Evolutionary conservation across 768 basidiomycete genomes (phyloP).

Genomic region (Hygrocybe coccinea): DNA sequence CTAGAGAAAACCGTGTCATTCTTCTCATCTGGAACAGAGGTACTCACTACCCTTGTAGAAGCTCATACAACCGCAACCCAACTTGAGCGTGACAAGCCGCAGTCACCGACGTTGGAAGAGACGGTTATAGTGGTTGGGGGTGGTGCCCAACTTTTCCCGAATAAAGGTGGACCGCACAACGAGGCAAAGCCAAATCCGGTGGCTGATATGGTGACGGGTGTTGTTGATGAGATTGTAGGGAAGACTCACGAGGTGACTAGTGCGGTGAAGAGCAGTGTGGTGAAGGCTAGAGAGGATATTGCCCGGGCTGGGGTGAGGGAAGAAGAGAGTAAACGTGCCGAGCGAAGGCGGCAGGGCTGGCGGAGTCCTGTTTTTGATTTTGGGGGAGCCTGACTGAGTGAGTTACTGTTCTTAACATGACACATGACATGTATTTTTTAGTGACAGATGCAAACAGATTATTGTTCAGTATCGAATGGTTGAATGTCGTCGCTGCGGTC

Average conservation of each 20-base stretch:
- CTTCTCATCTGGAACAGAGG: not conserved
- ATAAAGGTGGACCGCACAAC: conserved; percentile 34
- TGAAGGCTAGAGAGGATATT: conserved; percentile 16
- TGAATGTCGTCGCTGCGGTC: no score
- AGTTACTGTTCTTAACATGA: no score
- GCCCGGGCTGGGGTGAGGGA: conserved; percentile 25
- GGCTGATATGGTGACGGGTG: conserved; percentile 53
- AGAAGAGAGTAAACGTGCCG: conserved; percentile 19
- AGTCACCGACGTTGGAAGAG: conserved; percentile 12
- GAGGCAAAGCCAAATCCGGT: conserved; percentile 38
- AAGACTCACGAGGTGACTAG: conserved; percentile 16
- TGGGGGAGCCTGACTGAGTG: not conserved
- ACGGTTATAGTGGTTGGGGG: conserved; percentile 34
- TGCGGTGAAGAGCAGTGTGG: conserved; percentile 16
- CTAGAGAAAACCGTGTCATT: conserved; percentile 22
- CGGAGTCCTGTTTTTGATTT: conserved; percentile 35
- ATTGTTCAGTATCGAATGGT: not conserved
- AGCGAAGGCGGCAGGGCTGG: conserved; percentile 24
- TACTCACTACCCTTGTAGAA: not conserved
- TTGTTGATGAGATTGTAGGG: conserved; percentile 56
- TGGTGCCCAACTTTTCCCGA: conserved; percentile 34
- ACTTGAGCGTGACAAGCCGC: conserved; percentile 5
- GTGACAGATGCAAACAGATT: not conserved
- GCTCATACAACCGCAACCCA: conserved; percentile 22
- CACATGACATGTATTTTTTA: no score